These are phyloP conservation scores for Lodderomyces jiufengensis DNA, from an alignment of 1,139 yeast species.

Conservation along the genomic window DNA sequence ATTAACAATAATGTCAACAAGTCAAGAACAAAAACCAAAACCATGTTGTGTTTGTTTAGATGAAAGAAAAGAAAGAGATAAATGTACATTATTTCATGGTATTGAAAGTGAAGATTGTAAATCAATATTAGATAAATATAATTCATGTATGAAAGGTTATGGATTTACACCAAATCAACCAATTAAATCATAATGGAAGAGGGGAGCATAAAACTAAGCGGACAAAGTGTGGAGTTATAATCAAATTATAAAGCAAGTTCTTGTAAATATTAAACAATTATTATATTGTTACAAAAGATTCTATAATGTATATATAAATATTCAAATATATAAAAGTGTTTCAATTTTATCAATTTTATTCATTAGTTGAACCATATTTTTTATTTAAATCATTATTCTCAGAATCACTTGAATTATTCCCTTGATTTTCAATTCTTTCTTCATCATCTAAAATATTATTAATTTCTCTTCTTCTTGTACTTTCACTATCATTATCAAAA, in stretches of 20 bases:
- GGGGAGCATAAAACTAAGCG: too few relatives aligned
- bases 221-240: too few relatives aligned
- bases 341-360: constrained; percentile 4
- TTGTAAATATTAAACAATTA: constrained; percentile 5
- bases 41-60: constrained; percentile 96
- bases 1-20: not conserved
- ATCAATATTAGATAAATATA: constrained; percentile 65
- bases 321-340: too few relatives aligned
- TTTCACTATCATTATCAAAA: constrained; percentile 15
- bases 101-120: constrained; percentile 83
- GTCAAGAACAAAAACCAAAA: constrained; percentile 55
- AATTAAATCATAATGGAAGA: too few relatives aligned
- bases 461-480: constrained; percentile 14
- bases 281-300: too few relatives aligned
- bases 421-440: constrained; percentile 2
- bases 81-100: constrained; percentile 79
- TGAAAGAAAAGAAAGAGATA: constrained; percentile 81
- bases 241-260: not conserved
- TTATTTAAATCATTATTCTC: constrained; percentile 4
- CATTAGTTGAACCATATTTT: constrained; percentile 8
- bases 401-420: not conserved
- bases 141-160: constrained; percentile 84
- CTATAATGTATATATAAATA: too few relatives aligned
- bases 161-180: constrained; percentile 49
- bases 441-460: constrained; percentile 11